Evolutionary conservation across 352 stramenopile genomes (phyloP).

Genomic region (Stramenopiles sp.): DNA sequence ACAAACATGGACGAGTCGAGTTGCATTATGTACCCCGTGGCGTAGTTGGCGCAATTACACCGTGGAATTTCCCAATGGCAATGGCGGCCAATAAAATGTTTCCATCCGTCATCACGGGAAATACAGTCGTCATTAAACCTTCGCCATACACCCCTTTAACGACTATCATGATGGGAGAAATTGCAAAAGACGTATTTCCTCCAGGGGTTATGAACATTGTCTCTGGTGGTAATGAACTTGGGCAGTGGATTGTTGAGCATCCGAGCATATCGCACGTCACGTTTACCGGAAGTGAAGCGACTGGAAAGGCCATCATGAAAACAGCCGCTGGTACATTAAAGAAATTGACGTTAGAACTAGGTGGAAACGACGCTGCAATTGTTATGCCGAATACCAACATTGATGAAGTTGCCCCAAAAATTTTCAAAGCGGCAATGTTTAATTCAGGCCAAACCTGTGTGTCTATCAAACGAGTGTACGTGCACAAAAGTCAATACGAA

Average conservation of each 20-base stretch:
- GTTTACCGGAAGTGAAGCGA: slow-evolving; percentile 23
- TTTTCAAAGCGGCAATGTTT: slow-evolving; percentile 14
- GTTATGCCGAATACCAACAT: slow-evolving; percentile 18
- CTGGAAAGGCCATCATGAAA: slow-evolving; percentile 20
- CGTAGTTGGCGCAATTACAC: slow-evolving; percentile 20
- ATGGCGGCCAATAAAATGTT: slow-evolving; percentile 26
- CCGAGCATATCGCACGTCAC: slow-evolving; percentile 23
- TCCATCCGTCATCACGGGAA: slow-evolving; percentile 26
- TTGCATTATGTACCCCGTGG: slow-evolving; percentile 19
- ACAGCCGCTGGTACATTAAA: slow-evolving; percentile 17
- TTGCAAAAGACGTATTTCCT: slow-evolving; percentile 23
- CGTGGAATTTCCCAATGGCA: slow-evolving; percentile 27
- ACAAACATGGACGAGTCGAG: slow-evolving; percentile 6
- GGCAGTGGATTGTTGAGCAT: slow-evolving; percentile 18
- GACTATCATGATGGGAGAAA: slow-evolving; percentile 25
- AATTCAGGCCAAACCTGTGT: slow-evolving; percentile 27
- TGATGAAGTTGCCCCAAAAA: slow-evolving; percentile 15
- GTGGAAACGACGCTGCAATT: slow-evolving; percentile 23
- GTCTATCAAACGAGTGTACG: slow-evolving; percentile 24
- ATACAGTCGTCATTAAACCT: slow-evolving; percentile 28
- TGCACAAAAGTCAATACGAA: slow-evolving; percentile 25
- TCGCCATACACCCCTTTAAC: slow-evolving; percentile 22
- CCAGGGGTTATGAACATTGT: slow-evolving; percentile 21
- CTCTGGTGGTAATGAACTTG: slow-evolving; percentile 21
- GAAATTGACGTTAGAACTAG: slow-evolving; percentile 24